Percentiles rank a stretch among this genome's conserved stretches.
Conservation (phyloP, 2,329 filamentous ascomycete genomes). For the Sporothrix mexicana region DNA sequence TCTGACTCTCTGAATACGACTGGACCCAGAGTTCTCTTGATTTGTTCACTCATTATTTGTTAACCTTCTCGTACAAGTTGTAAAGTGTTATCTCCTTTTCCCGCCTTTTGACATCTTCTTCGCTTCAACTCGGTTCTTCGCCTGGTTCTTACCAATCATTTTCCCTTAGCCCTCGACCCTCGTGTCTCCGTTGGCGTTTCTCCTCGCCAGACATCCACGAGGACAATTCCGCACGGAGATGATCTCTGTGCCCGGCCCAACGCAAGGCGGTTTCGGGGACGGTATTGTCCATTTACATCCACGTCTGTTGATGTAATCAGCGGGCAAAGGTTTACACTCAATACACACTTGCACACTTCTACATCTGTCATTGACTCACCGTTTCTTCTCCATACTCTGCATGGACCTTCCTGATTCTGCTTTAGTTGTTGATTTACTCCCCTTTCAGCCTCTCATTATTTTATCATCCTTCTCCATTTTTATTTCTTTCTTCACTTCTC, state of each 20-base stretch:
- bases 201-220: slow-evolving; percentile 9
- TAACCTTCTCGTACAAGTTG: neutral
- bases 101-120: neutral
- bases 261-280: slow-evolving; percentile 12
- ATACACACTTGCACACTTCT: neutral
- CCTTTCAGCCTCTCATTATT: neutral
- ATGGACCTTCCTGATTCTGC: slow-evolving; percentile 4
- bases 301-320: neutral
- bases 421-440: neutral
- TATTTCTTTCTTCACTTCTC: neutral
- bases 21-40: neutral
- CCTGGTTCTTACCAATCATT: neutral
- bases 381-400: neutral
- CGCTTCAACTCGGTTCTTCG: neutral
- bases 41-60: neutral
- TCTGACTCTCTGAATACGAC: neutral
- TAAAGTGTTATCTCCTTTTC: neutral
- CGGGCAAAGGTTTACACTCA: neutral
- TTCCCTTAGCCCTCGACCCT: neutral
- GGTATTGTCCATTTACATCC: neutral
- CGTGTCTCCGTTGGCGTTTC: slow-evolving; percentile 20
- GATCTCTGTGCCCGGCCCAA: slow-evolving; percentile 1
- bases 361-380: neutral
- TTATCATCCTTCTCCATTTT: neutral
- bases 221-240: slow-evolving; percentile 24